These are phyloP conservation scores for Cruciata laevipes DNA, from an alignment of 257 asterid genomes.

Conservation along the genomic window DNA sequence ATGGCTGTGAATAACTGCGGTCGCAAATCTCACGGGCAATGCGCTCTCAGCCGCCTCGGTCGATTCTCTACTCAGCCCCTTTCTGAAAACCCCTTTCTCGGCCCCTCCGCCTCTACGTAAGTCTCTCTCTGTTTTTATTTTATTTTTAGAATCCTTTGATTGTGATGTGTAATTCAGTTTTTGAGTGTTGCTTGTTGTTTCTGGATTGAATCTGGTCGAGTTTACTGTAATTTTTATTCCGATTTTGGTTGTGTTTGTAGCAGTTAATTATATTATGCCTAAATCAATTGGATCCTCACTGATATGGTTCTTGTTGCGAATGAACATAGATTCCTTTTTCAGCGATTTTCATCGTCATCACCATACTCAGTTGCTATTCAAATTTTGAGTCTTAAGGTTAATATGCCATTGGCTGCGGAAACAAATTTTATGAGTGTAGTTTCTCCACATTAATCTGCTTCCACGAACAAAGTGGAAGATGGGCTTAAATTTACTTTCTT, in stretches of 20 bases:
- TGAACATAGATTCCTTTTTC: not conserved
- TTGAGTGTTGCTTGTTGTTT: not conserved
- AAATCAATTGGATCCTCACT: not conserved
- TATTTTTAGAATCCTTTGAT: not conserved
- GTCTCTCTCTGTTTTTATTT: constrained; percentile 4
- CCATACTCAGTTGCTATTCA: not conserved
- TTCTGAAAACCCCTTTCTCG: constrained; percentile 72
- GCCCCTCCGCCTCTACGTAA: constrained; percentile 92
- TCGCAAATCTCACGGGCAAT: constrained; percentile 55
- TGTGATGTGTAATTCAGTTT: not conserved
- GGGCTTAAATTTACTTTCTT: not conserved
- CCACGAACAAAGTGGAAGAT: not conserved
- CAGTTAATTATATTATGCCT: not conserved
- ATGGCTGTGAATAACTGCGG: constrained; percentile 74
- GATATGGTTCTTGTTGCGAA: not conserved
- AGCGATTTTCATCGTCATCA: not conserved
- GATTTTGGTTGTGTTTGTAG: not conserved
- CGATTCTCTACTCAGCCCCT: constrained; percentile 77
- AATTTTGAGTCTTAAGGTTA: not conserved
- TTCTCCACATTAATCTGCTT: not conserved
- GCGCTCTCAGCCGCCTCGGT: constrained; percentile 52
- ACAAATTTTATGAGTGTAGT: not conserved
- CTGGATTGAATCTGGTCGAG: not conserved
- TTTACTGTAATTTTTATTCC: not conserved
- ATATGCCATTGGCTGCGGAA: not conserved